Base-by-base conservation (phyloP, 345 rosid genomes). In the Hibiscus tridactylites region DNA sequence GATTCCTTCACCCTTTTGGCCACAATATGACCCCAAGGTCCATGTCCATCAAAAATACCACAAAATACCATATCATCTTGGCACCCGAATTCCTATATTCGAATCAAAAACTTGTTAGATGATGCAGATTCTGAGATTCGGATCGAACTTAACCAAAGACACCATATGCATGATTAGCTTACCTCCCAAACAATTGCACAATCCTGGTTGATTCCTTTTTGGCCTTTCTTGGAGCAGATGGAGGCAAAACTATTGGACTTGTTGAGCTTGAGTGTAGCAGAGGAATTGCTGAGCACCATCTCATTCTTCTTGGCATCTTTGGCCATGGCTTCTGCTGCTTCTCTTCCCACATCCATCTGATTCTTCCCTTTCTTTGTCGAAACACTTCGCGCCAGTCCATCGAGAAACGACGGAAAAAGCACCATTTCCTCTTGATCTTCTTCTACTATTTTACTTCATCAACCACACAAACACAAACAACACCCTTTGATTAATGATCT, bases 1-100 rank as follows among this genome's bases (percentile, higher is more conserved):
- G 83, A 75, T 52, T 79, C 78, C 75, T 86, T 80, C 2, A 87
- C 89, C 72, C 76, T 85, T 81, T 86, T 91, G 66, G 97, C 77
- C 52, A 91, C 78, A 28, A 83, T 61, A 80, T 94, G 96, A 24
- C 94, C 98, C 98, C 98, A 91, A 58, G 94, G 88, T 39, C 98
- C 98, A 73, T 94, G 98, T 31, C 98, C 98, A 81, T 94, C 98
- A 78, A 90, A 91, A 21, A 94, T 78, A 74, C 97, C 96, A 80
- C 94, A 90, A 39, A 91, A 88, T 21, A 82, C 80, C 87, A 86
- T 84, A 77, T 94, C 98, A 66, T 87, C 93, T 79, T 91, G 96
- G 79, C 92, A 87, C 19, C 98, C 96, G 63, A 85, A 91, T 76
- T 93, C 96, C 97, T 93, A 50, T 9, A 49, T 52, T 59, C 7